phyloP scores from a whole-genome alignment of 2,329 filamentous ascomycete species.

The Hypoxylon sp. region DNA sequence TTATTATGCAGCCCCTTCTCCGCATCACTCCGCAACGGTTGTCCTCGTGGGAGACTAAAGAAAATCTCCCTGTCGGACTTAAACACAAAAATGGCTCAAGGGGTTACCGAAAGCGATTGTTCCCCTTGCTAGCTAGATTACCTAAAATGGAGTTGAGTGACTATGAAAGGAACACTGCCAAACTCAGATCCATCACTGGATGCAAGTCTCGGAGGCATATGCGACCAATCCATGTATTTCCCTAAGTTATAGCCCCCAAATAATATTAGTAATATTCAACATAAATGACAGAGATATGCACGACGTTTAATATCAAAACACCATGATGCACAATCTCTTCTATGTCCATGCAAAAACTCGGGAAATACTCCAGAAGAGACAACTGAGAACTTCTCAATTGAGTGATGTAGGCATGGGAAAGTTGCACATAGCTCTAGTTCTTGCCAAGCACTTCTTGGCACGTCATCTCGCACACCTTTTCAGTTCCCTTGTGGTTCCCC shows the following conservation, averaged over 20 bases:
- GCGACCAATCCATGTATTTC: background rate
- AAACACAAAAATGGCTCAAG: constrained; percentile 1
- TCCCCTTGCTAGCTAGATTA: background rate
- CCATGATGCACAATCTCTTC: too few species aligned
- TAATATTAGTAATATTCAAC: background rate
- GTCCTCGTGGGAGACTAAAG: constrained; percentile 19
- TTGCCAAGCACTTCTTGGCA: background rate
- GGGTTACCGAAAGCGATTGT: background rate
- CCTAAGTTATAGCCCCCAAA: too few species aligned
- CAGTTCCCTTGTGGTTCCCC: background rate
- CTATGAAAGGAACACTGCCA: background rate
- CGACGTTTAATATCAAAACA: background rate
- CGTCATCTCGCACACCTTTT: background rate
- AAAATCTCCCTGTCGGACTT: background rate
- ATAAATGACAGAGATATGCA: background rate
- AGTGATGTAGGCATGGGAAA: background rate
- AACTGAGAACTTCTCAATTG: background rate
- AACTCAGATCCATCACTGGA: background rate
- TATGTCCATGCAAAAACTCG: background rate
- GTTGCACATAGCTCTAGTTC: background rate
- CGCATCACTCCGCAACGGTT: constrained; percentile 33
- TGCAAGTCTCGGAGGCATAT: background rate
- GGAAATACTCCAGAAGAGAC: background rate
- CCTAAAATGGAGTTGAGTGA: background rate
- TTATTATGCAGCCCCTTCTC: constrained; percentile 36